These are phyloP conservation scores for Cyberlindnera xishuangbannaensis DNA, from an alignment of 805 yeast genomes.

Conservation along the genomic window DNA sequence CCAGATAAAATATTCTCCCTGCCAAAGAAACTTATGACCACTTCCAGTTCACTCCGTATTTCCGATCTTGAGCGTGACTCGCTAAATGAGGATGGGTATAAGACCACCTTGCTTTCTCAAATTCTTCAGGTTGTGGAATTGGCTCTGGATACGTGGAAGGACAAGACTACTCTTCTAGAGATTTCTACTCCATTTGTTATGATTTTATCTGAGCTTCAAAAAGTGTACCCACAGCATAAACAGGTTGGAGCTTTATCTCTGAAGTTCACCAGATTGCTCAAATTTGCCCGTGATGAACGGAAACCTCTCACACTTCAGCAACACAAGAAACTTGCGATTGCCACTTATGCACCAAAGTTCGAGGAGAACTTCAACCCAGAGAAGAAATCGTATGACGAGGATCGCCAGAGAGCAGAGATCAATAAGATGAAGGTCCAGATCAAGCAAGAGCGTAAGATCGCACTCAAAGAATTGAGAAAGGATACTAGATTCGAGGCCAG, in stretches of 20 bases:
- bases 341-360: constrained; percentile 82
- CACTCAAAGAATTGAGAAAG: constrained; percentile 84
- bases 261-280: constrained; percentile 44
- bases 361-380: constrained; percentile 97
- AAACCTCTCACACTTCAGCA: constrained; percentile 74
- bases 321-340: constrained; percentile 80
- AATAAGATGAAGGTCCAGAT: constrained; percentile 76
- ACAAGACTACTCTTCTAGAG: constrained; percentile 56
- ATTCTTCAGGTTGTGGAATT: constrained; percentile 27
- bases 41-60: constrained; percentile 12
- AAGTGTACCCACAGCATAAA: constrained; percentile 31
- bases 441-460: constrained; percentile 87
- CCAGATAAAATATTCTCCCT: constrained; percentile 23
- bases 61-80: constrained; percentile 18
- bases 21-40: constrained; percentile 6
- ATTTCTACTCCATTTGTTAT: constrained; percentile 42
- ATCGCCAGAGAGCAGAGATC: constrained; percentile 75
- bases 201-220: constrained; percentile 36
- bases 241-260: constrained; percentile 31
- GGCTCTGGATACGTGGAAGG: constrained; percentile 49
- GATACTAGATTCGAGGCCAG: constrained; percentile 85
- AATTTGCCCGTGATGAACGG: constrained; percentile 44
- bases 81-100: constrained; percentile 26
- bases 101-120: constrained; percentile 24
- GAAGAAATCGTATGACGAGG: constrained; percentile 83